These are phyloP conservation scores for Malassezia globosa DNA, from an alignment of 1,284 basidiomycete species.

Conservation along the genomic window DNA sequence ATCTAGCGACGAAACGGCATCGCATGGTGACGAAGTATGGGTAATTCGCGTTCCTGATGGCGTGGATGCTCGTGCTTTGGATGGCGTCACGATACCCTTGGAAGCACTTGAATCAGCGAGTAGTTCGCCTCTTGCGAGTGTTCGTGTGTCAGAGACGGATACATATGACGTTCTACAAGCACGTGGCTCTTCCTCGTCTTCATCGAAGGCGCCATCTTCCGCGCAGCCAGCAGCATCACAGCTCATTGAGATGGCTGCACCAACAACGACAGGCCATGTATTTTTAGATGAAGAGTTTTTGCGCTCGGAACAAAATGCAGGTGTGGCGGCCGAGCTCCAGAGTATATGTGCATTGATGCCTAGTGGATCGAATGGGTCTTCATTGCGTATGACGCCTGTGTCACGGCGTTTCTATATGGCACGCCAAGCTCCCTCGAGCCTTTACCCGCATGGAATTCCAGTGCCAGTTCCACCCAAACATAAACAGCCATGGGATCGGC, in stretches of 20 bases:
- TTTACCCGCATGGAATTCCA: conserved; percentile 8
- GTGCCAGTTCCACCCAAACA: conserved; percentile 17
- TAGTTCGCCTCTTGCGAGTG: conserved; percentile 9
- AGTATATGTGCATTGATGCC: conserved; percentile 25
- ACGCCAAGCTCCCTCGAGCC: conserved; percentile 19
- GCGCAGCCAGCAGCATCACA: conserved; percentile 20
- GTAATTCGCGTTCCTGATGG: conserved; percentile 16
- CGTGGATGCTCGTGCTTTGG: conserved; percentile 19
- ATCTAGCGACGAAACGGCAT: not conserved
- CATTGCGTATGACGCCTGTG: conserved; percentile 13
- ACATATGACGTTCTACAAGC: conserved; percentile 24
- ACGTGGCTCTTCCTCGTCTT: conserved; percentile 5
- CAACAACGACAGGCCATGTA: not conserved
- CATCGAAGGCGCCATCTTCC: conserved; percentile 12
- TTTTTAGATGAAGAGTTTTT: conserved; percentile 12
- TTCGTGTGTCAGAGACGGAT: conserved; percentile 3
- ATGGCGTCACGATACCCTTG: conserved; percentile 13
- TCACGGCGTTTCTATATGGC: conserved; percentile 19
- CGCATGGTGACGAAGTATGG: conserved; percentile 9
- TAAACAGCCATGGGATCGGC: conserved; percentile 30
- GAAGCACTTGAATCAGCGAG: conserved; percentile 8
- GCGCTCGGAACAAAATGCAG: conserved; percentile 12
- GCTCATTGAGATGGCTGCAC: conserved; percentile 30
- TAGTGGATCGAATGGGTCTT: conserved; percentile 8
- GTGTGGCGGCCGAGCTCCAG: conserved; percentile 24